Base-by-base conservation (phyloP, 139 green algal species). In the Spirogloea muscicola region DNA sequence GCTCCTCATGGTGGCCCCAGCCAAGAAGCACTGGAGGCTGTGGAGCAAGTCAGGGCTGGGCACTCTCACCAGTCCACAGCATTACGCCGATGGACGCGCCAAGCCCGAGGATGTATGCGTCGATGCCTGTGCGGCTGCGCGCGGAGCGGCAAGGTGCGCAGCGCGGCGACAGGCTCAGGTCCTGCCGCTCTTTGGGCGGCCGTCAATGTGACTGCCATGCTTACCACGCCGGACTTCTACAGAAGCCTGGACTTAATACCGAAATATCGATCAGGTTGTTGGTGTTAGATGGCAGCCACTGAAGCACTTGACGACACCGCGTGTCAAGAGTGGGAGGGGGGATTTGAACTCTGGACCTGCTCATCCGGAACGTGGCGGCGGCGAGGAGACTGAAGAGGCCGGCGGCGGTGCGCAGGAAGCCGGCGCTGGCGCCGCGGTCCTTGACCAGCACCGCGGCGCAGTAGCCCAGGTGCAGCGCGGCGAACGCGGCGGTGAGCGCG, bases 31-130 rank as follows among this genome's bases (percentile, higher is more conserved):
- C 21, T 55, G 46, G 21, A 31, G 21, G 21, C 46, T 55, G 46
- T 21, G 21, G n/a, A 55, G 21, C n/a, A 21, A 55, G n/a, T 55
- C n/a, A 21, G n/a, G 46, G 46, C n/a, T 31, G 21, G 21, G 21
- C n/a, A n/a, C n/a, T 43, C 52, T 7, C 37, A 70, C 60, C 60
- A 55, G 60, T 51, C 60, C 60, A 70, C 7, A 70, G 18, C 60
- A 70, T 70, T 9, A 70, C 60, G 6, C 60, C 60, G 29, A 70
- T 33, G 5, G 60, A 70, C 5, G 60, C 37, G 7, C 60, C 46
- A 5, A 70, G 60, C 7, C 60, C 60, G 60, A 70, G 44, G 46
- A 70, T 70, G 60, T 70, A 70, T 7, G 60, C 60, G 42, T 70
- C 60, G 7, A 70, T 9, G 39, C 60, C 60, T 57, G 46, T 67